Evolutionary conservation across 2,329 filamentous ascomycete species (phyloP), one percentile per base, ranked within the genome.

Genomic region (Tolypocladium inflatum): DNA sequence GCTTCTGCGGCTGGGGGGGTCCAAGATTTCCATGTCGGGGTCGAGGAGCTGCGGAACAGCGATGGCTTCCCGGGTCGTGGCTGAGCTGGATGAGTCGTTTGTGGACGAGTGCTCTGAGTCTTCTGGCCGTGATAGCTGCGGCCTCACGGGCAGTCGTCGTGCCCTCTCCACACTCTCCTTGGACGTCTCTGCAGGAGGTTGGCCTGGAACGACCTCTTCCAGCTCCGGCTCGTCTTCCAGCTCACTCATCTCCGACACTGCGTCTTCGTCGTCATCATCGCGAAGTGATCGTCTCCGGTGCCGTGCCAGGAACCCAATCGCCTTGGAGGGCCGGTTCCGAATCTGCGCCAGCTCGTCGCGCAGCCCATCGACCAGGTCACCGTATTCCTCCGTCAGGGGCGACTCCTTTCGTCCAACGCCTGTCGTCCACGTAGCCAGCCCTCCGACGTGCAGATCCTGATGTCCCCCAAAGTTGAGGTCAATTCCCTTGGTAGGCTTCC

Each of bases 381-480:
- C 66, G 55, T 84, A 82, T 30, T 80, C 76, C 1, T 66, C 64
- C 11, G 71, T 71, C 19, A 77, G 63, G 7, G 64, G 53, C 7
- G 60, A 59, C 3, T 64, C 62, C 15, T 63, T 62, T 19, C 54
- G 55, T 10, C 61, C 59, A 3, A 66, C 52, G 57, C 56, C 45
- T 69, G 74, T 38, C 61, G 66, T 1, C 67, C 65, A 56, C 66
- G 41, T 23, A 0, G 48, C 73, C 15, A 63, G 62, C 2, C 66
- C 65, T n/a, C 76, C 72, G 1, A 79, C 64, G 4, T 77, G 76
- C 1, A 86, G 68, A 30, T 66, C 68, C 23, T 79, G 75, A 59
- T 87, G 84, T 0, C 71, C 73, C 0, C 71, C 76, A 61, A 87
- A 86, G 0, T 76, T 76, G 17, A 87, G 73, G 55, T 82, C 78